Conservation (phyloP, 2,329 filamentous ascomycete species). For the Pyrenophora seminiperda region DNA sequence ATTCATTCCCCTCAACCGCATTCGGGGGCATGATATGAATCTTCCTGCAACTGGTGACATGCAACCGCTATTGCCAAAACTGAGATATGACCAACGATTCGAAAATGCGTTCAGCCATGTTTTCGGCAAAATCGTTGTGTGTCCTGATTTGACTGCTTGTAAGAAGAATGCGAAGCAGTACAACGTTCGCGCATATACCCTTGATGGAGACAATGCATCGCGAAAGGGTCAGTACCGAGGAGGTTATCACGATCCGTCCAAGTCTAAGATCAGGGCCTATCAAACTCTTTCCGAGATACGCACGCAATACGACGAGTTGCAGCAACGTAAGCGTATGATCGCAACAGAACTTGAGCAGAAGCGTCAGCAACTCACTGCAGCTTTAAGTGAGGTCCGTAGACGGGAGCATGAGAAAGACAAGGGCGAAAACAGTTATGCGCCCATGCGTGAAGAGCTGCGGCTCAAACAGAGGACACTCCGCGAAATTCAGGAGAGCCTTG, state of each 20-base stretch:
- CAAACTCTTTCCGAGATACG: constrained; percentile 76
- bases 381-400: constrained; percentile 83
- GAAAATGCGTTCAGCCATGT: constrained; percentile 91
- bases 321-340: constrained; percentile 68
- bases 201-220: constrained; percentile 91
- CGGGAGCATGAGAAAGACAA: constrained; percentile 77
- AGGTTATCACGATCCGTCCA: constrained; percentile 85
- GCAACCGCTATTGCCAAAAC: constrained; percentile 82
- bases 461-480: constrained; percentile 76
- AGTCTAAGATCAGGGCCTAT: constrained; percentile 85
- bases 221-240: constrained; percentile 95
- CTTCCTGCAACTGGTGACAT: constrained; percentile 87
- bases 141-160: constrained; percentile 84
- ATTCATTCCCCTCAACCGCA: constrained; percentile 88
- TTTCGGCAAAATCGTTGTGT: constrained; percentile 94
- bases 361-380: constrained; percentile 85
- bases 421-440: constrained; percentile 80
- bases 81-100: constrained; percentile 76
- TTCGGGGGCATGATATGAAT: constrained; percentile 72
- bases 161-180: constrained; percentile 92
- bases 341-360: constrained; percentile 73
- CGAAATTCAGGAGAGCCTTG: constrained; percentile 73
- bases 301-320: constrained; percentile 71
- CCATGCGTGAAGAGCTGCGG: constrained; percentile 76
- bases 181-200: constrained; percentile 88